Evolutionary conservation across 495 filamentous ascomycete genomes (phyloP).

Genomic region (Cairneyella variabilis): DNA sequence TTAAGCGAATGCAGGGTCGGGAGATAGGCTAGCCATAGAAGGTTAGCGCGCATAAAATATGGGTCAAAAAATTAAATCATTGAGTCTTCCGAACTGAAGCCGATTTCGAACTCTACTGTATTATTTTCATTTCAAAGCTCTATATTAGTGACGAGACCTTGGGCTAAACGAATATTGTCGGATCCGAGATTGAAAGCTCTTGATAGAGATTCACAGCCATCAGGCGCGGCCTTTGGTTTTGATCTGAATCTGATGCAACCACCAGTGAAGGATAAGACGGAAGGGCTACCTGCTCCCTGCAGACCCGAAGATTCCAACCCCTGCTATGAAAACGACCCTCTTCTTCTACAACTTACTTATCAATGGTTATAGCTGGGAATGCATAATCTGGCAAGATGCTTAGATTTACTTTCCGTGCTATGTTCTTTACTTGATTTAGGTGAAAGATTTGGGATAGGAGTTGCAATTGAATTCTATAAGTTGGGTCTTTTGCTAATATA

Average conservation of each 20-base stretch:
- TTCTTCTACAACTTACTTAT: constrained; percentile 16
- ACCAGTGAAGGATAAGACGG: no score
- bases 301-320: constrained; percentile 7
- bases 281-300: constrained; percentile 6
- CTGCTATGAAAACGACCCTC: constrained; percentile 12
- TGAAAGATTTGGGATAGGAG: neutral
- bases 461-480: neutral
- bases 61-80: neutral
- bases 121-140: no score
- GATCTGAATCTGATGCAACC: no score
- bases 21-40: neutral
- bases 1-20: neutral
- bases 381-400: constrained; percentile 6
- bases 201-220: no score
- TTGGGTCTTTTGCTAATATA: neutral
- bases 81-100: neutral
- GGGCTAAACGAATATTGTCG: no score
- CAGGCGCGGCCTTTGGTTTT: no score
- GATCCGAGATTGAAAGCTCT: no score
- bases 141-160: no score
- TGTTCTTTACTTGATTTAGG: neutral
- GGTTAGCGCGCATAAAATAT: constrained; percentile 2
- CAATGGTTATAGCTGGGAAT: constrained; percentile 10
- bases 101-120: constrained; percentile 3
- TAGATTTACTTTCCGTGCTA: constrained; percentile 4